Conservation (phyloP, 768 basidiomycete species). For the Collybiopsis luxurians region DNA sequence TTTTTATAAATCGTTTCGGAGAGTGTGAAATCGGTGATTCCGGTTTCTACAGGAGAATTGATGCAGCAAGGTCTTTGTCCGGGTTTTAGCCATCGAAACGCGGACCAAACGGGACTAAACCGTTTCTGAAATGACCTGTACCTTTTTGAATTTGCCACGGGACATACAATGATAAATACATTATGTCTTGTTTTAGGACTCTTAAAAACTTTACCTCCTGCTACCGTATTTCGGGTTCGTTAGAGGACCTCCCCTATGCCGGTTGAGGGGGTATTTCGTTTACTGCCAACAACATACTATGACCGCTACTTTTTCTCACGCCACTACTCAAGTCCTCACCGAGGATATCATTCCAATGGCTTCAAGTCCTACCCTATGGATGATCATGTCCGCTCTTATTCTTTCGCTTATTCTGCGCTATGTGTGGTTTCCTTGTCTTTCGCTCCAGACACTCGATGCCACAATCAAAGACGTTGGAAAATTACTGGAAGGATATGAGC, state of each 20-base stretch:
- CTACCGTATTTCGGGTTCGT: slow-evolving; percentile 1
- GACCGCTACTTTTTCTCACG: no score
- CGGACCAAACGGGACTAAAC: slow-evolving; percentile 1
- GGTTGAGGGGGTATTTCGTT: no score
- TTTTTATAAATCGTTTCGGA: not conserved
- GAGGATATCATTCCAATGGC: no score
- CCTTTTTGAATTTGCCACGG: slow-evolving; percentile 4
- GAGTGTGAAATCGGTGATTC: slow-evolving; percentile 1
- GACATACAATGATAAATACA: not conserved
- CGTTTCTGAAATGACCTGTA: slow-evolving; percentile 2
- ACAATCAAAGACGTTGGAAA: no score
- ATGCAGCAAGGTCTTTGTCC: not conserved
- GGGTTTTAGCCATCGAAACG: slow-evolving; percentile 2
- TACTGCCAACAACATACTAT: no score
- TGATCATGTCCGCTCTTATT: no score
- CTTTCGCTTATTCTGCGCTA: no score
- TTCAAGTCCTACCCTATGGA: no score
- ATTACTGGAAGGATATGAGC: no score
- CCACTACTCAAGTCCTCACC: no score
- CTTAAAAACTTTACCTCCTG: not conserved
- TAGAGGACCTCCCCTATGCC: not conserved
- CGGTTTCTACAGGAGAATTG: not conserved
- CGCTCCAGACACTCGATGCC: no score
- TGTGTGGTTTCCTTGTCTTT: no score
- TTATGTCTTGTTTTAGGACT: not conserved